Percentiles rank a stretch among this genome's conserved stretches.
Evolutionary conservation across 2,329 filamentous ascomycete species (phyloP).

Genomic region (Amesomyces nigricolor): DNA sequence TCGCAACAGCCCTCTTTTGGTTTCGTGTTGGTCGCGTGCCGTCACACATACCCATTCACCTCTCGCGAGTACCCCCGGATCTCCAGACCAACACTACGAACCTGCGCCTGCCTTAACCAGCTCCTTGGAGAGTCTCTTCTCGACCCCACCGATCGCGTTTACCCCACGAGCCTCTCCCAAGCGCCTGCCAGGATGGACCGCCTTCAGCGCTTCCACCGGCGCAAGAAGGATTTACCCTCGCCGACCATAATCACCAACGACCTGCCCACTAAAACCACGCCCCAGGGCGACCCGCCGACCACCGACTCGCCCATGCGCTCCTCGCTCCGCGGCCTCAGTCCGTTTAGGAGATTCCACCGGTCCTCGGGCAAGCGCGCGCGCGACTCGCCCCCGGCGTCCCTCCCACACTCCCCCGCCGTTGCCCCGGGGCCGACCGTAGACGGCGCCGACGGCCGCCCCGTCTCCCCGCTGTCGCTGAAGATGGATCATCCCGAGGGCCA

Average conservation of each 20-base stretch:
- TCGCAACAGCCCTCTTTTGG: background rate
- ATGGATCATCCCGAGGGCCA: constrained; percentile 10
- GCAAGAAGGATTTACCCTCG: constrained; percentile 27
- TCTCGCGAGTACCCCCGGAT: too few relatives aligned
- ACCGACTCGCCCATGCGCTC: constrained; percentile 10
- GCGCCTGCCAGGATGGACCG: constrained; percentile 27
- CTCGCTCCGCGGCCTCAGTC: constrained; percentile 23
- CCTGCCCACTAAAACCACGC: constrained; percentile 17
- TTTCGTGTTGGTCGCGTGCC: too few relatives aligned
- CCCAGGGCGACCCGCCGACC: constrained; percentile 19
- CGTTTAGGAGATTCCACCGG: constrained; percentile 30
- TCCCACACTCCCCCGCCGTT: constrained; percentile 25
- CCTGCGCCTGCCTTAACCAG: too few relatives aligned
- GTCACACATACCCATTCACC: too few relatives aligned
- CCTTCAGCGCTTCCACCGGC: constrained; percentile 29
- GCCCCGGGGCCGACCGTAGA: constrained; percentile 11
- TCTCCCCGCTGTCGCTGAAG: constrained; percentile 24
- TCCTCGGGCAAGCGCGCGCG: constrained; percentile 30
- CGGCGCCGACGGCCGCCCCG: constrained; percentile 19
- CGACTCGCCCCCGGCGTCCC: constrained; percentile 27
- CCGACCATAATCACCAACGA: constrained; percentile 24
- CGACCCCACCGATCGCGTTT: background rate
- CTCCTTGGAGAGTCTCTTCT: background rate
- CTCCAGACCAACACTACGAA: too few relatives aligned
- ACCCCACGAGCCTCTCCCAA: background rate